phyloP scores from a whole-genome alignment of 225 moss, liverwort and hornwort species.

The Climacium dendroides region DNA sequence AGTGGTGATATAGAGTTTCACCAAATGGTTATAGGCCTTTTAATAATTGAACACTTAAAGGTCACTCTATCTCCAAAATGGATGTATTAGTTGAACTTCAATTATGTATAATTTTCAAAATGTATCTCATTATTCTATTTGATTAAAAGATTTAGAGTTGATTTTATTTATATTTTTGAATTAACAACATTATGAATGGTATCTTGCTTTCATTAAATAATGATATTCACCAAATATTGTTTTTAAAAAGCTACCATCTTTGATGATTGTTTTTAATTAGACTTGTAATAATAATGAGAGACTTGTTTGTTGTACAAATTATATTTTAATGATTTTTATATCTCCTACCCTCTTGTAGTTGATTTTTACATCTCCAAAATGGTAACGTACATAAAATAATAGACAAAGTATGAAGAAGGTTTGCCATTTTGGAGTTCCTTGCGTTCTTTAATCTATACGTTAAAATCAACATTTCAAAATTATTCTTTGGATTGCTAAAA shows the following conservation, averaged over 20 bases:
- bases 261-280: background rate
- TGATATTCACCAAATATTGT: no score
- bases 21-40: background rate
- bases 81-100: background rate
- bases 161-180: no score
- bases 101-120: background rate
- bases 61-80: background rate
- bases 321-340: background rate
- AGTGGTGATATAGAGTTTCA: background rate
- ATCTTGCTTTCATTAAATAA: no score
- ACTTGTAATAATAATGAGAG: background rate
- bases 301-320: background rate
- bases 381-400: background rate
- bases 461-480: background rate
- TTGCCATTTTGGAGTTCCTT: background rate
- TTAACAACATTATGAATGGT: no score
- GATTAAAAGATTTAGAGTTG: background rate
- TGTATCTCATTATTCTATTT: background rate
- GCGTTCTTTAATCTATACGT: accelerated
- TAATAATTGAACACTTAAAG: background rate
- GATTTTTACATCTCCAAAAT: background rate
- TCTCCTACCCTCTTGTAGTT: no score
- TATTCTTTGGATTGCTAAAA: accelerated
- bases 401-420: background rate
- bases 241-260: background rate